Conservation (phyloP, 2,329 filamentous ascomycete species). For the Calonectria ilicicola region DNA sequence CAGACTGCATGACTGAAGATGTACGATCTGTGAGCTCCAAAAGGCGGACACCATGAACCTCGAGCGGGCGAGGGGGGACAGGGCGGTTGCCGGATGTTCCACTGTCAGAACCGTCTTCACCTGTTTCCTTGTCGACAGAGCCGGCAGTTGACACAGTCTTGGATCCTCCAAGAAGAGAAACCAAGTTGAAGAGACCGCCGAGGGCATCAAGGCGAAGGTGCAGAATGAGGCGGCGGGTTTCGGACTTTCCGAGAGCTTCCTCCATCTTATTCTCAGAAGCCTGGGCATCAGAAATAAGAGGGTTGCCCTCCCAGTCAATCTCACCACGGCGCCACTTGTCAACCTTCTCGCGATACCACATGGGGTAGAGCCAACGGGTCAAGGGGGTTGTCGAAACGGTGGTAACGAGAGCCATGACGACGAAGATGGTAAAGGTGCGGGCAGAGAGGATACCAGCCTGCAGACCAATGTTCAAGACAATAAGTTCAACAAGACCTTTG, state of each 20-base stretch:
- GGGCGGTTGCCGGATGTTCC: background rate
- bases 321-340: conserved; percentile 79
- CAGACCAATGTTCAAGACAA: conserved; percentile 87
- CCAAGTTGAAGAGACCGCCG: conserved; percentile 45
- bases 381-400: conserved; percentile 87
- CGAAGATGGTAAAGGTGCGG: conserved; percentile 91
- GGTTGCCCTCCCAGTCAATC: conserved; percentile 81
- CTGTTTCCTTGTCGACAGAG: conserved; percentile 14
- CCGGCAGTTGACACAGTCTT: conserved; percentile 14
- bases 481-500: conserved; percentile 93
- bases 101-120: background rate
- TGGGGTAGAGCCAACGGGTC: conserved; percentile 79
- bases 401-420: conserved; percentile 91
- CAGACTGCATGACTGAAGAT: conserved; percentile 94
- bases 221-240: conserved; percentile 40
- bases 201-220: conserved; percentile 46
- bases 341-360: conserved; percentile 66
- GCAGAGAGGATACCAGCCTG: conserved; percentile 85
- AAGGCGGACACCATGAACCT: conserved; percentile 81
- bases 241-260: conserved; percentile 41
- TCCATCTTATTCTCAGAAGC: conserved; percentile 42
- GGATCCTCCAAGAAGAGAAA: conserved; percentile 41
- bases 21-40: conserved; percentile 91
- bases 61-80: conserved; percentile 31
- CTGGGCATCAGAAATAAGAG: conserved; percentile 40